Evolutionary conservation across 257 asterid genomes (phyloP).

Genomic region (Solanum tarijense): DNA sequence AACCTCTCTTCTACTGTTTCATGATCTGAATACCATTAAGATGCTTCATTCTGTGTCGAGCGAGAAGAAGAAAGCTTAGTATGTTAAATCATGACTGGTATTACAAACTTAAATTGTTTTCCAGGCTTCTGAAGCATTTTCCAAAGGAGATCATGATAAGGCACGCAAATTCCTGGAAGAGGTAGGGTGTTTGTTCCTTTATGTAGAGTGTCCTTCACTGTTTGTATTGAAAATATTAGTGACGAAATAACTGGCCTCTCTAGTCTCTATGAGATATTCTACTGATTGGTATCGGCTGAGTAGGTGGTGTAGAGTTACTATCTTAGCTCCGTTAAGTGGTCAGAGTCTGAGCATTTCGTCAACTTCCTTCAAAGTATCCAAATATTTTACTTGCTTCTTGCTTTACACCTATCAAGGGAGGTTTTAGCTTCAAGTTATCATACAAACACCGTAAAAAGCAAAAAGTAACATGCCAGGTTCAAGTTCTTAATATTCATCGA

Average conservation of each 20-base stretch:
- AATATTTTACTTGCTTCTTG: neutral
- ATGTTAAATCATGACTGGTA: neutral
- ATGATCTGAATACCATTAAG: neutral
- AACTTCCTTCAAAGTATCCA: neutral
- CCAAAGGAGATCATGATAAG: conserved; percentile 22
- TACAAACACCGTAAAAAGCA: neutral
- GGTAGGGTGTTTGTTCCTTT: conserved; percentile 31
- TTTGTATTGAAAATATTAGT: neutral
- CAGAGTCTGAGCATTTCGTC: neutral
- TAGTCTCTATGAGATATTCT: neutral
- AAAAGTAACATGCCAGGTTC: neutral
- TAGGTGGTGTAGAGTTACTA: neutral
- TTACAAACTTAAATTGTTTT: neutral
- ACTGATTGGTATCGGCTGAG: neutral
- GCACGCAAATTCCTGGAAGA: conserved; percentile 35
- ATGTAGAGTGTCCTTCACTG: neutral
- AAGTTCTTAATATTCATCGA: neutral
- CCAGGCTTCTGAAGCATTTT: conserved; percentile 61
- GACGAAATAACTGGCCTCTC: neutral
- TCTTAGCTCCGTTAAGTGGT: neutral
- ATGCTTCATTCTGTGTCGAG: neutral
- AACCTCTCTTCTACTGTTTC: neutral
- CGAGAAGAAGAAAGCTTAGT: neutral
- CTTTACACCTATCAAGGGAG: neutral
- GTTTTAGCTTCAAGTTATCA: neutral